Evolutionary conservation across 1,139 yeast species (phyloP), one percentile per base, ranked within the genome.

Genomic region (Magnusiomyces suaveolens): DNA sequence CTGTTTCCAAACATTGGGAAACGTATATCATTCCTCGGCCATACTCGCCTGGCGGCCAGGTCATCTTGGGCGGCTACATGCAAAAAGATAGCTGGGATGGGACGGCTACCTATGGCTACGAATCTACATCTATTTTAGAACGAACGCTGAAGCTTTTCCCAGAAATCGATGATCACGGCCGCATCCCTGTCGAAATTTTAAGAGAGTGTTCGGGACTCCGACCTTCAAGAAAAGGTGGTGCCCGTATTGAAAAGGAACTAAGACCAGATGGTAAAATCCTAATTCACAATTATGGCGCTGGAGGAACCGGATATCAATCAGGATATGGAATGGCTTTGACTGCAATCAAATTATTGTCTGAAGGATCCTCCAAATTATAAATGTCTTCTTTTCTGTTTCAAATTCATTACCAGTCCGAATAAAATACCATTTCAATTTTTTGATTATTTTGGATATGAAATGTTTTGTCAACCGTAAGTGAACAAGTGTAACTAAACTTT

Each of bases 291-390:
- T 83, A 83, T 63, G 94, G 94, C 33, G 87, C 89, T 8, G 76
- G 82, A 46, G 94, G 94, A 0, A 80, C 83, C 55, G 94, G 94
- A 1, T 84, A 80, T 68, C 90, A 83, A 68, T 77, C 85, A 2
- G 88, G 88, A 0, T 73, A 77, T 26, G 88, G 86, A 1, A 82
- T 83, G 84, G 79, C 82, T 1, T 62, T 67, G 47, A 70, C 69
- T 52, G 83, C 81, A 2, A 75, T 79, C 3, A 57, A 60, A 1
- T 59, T 73, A 43, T 60, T 64, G 41, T 3, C 18, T 8, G 44
- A 41, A 36, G 41, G 41, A 8, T 10, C 8, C 16, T 16, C 16
- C 16, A 36, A 36, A 36, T 36, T 36, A 18, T 29, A 29, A 29
- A 29, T 29, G 12, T 29, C 12, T 29, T 29, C 33, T 6, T 29